Base-by-base conservation (phyloP, 2,329 filamentous ascomycete genomes). In the Colletotrichum sp. region DNA sequence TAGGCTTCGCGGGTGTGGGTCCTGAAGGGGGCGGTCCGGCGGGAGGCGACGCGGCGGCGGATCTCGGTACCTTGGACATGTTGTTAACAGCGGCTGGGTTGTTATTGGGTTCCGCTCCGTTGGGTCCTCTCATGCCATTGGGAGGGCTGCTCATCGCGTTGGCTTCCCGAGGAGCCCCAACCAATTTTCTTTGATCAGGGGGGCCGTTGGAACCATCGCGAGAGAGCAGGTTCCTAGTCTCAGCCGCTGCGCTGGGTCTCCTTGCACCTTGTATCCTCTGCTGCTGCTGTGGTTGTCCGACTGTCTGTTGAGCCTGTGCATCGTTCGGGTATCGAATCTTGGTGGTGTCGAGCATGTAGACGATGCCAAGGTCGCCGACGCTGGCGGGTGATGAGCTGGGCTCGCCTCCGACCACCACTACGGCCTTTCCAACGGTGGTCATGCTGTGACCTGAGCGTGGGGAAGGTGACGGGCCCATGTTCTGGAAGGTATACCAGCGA, bases 401-500 rank as follows among this genome's bases (percentile, higher is more conserved):
- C 84, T 99, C 98, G 78, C 97, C 97, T 49, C 95, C 98, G 36
- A 99, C 89, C 55, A 99, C 95, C 64, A 99, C 94, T 78, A 99
- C 94, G 76, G 96, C 95, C 84, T 98, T 98, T 34, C 95, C 95
- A 78, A 96, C 95, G 3, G 96, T 93, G 3, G 97, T 99, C 97
- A 99, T 99, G 84, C 96, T 98, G 84, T 99, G 97, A 2, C 97
- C 97, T 18, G 96, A 99, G 76, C 97, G 91, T 36, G 97, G 93
- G 5, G 96, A 98, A 0, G 97, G 97, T 2, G 96, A 98, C 5
- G 96, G 96, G 0, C 97, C 97, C 97, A 99, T 99, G 82, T 99
- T 99, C 82, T 99, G 97, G 86, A 99, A 99, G 44, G 97, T 99
- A 84, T 99, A 99, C 97, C 97, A 99, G 76, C 97, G 92, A 78